Evolutionary conservation across 2,329 filamentous ascomycete genomes (phyloP), one percentile per base, ranked within the genome.

Genomic region (Dothidotthia symphoricarpi): DNA sequence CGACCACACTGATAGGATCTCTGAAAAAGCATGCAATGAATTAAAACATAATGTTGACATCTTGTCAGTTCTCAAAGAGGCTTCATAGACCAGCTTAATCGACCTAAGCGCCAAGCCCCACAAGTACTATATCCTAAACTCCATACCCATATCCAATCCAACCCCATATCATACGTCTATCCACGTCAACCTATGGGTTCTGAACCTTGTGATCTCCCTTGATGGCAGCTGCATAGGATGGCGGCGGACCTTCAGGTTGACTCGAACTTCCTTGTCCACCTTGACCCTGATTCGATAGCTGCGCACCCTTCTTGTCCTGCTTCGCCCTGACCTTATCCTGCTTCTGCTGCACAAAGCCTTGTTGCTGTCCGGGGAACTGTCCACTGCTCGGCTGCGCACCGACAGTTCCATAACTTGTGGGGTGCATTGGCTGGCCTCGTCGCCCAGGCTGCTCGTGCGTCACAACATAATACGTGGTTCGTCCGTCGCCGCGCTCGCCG

Each of bases 131-230:
- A 33, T 34, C 24, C 8, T 28, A 9, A 17, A 24, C 3, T 22
- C 6, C 8, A 28, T 8, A 12, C 16, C 15, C 22, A 7, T 17
- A 6, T 12, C 17, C 13, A 31, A 16, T 31, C 17, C 13, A 22
- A 12, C 16, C 36, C 19, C 19, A 9, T 6, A 22, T 22, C 9
- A 9, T 9, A 22, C 19, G 9, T 6, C 19, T 9, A 22, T 22
- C 19, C 24, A 10, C 26, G 9, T 5, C 24, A 16, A 15, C 37
- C 36, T 49, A 65, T 13, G 57, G 54, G 8, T 44, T 47, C 46
- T 97, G 93, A 34, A 96, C 76, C 78, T 97, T 97, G 69, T 96
- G 72, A 63, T 97, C 91, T 1, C 88, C 89, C 57, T 83, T 84
- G 42, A 96, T 84, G 31, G 88, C 91, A 69, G 96, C 88, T 12